A percentile compares a stretch with the other conserved stretches of the same genome.
Evolutionary conservation across 176 grass and related monocot species (phyloP).

Genomic region (Oryza meridionalis): DNA sequence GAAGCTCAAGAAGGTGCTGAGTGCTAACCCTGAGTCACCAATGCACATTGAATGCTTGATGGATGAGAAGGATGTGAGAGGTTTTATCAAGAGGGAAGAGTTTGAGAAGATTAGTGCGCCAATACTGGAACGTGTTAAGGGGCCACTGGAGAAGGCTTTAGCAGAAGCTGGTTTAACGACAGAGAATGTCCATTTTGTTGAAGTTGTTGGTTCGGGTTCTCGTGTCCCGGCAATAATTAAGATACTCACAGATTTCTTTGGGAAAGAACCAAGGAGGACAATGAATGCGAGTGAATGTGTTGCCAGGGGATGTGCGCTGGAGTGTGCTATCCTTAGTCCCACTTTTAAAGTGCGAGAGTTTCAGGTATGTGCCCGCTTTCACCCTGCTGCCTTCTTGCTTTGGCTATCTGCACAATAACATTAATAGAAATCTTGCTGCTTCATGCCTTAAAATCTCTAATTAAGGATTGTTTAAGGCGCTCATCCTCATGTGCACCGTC

Average conservation of each 20-base stretch:
- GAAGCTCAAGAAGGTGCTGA: slow-evolving; percentile 87
- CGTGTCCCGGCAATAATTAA: slow-evolving; percentile 85
- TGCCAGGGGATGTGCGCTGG: slow-evolving; percentile 73
- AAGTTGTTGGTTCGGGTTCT: slow-evolving; percentile 93
- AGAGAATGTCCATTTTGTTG: slow-evolving; percentile 79
- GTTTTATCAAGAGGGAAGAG: slow-evolving; percentile 84
- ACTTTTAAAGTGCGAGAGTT: slow-evolving; percentile 97
- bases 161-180: slow-evolving; percentile 66
- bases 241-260: slow-evolving; percentile 82
- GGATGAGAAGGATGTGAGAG: slow-evolving; percentile 92
- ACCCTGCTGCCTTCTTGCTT: not conserved
- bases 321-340: slow-evolving; percentile 90
- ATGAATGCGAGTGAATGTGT: slow-evolving; percentile 97
- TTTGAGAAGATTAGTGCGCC: slow-evolving; percentile 72
- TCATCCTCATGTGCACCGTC: not conserved
- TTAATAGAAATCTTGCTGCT: not conserved
- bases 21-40: slow-evolving; percentile 81
- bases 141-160: slow-evolving; percentile 72
- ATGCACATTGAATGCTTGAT: slow-evolving; percentile 92
- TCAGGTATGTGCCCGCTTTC: slow-evolving; percentile 55
- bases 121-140: slow-evolving; percentile 77
- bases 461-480: not conserved
- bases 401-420: not conserved
- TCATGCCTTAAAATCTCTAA: not conserved
- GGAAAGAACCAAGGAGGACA: slow-evolving; percentile 84